Evolutionary conservation across 345 rosid genomes (phyloP).

Genomic region (Linum usitatissimum): DNA sequence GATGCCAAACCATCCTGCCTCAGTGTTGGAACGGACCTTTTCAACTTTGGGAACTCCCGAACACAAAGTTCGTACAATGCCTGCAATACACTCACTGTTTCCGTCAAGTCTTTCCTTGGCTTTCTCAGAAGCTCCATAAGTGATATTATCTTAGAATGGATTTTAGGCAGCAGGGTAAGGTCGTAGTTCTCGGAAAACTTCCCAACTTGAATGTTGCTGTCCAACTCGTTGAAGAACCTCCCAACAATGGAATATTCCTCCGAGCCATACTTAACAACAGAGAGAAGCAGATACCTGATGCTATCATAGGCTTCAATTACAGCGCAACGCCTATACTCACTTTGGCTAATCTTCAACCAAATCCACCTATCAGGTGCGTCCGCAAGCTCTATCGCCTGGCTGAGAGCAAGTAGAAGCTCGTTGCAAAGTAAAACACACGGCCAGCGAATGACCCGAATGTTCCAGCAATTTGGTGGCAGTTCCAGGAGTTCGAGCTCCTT

Average conservation of each 20-base stretch:
- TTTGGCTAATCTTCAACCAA: conserved; percentile 84
- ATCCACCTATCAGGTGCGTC: conserved; percentile 96
- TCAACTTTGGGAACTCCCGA: conserved; percentile 63
- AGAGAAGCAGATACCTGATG: conserved; percentile 56
- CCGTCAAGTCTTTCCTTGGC: conserved; percentile 40
- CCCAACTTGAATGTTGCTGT: conserved; percentile 51
- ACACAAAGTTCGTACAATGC: conserved; percentile 76
- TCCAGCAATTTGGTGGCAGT: conserved; percentile 82
- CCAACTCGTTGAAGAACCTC: conserved; percentile 70
- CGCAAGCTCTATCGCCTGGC: conserved; percentile 82
- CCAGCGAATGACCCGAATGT: conserved; percentile 84
- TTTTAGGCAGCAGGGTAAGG: conserved; percentile 52
- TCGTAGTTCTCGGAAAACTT: conserved; percentile 67
- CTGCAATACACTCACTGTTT: conserved; percentile 74
- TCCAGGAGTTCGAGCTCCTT: conserved; percentile 78
- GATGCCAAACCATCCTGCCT: conserved; percentile 67
- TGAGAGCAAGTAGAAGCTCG: conserved; percentile 89
- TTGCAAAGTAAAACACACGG: conserved; percentile 91
- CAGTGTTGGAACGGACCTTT: conserved; percentile 54
- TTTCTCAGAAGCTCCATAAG: conserved; percentile 48
- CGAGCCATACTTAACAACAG: conserved; percentile 50
- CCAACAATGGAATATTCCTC: conserved; percentile 74
- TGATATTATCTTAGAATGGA: conserved; percentile 58
- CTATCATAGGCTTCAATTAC: conserved; percentile 89
- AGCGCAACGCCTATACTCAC: conserved; percentile 88